Evolutionary conservation across 108 stramenopile species (phyloP).

Genomic region (Skeletonema marinoi): DNA sequence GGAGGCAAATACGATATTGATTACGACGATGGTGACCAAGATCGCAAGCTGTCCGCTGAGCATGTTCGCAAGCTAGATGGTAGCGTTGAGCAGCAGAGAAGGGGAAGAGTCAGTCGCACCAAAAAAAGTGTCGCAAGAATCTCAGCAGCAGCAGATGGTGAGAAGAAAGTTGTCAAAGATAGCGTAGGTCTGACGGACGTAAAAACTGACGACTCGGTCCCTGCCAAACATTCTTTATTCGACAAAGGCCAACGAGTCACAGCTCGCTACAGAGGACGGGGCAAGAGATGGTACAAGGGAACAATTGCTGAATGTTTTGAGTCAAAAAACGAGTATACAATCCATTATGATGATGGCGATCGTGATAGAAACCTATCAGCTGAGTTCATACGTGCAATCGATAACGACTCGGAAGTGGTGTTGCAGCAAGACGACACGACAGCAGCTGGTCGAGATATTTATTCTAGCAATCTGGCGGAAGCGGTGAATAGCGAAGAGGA

Average conservation of each 20-base stretch:
- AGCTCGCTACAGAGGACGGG: conserved; percentile 16
- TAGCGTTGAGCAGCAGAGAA: conserved; percentile 5
- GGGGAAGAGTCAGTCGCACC: neutral
- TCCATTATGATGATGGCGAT: conserved; percentile 24
- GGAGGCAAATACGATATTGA: conserved; percentile 6
- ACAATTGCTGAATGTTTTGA: neutral
- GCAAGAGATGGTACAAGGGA: conserved; percentile 16
- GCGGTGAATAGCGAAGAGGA: neutral
- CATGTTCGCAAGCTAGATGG: conserved; percentile 5
- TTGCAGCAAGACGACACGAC: neutral
- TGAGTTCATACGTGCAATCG: neutral
- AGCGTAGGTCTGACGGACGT: neutral
- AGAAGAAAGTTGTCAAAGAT: neutral
- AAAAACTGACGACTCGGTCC: neutral
- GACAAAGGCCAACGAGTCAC: neutral
- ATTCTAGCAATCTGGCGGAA: neutral
- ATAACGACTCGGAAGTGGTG: neutral
- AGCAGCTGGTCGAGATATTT: neutral
- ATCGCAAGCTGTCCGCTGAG: conserved; percentile 1
- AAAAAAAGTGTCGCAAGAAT: neutral
- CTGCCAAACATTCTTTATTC: neutral
- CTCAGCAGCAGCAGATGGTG: neutral
- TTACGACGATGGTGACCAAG: conserved; percentile 28
- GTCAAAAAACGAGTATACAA: neutral
- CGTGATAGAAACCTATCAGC: neutral